Conservation (phyloP, 1,284 basidiomycete species). For the Apiotrichum brassicae region DNA sequence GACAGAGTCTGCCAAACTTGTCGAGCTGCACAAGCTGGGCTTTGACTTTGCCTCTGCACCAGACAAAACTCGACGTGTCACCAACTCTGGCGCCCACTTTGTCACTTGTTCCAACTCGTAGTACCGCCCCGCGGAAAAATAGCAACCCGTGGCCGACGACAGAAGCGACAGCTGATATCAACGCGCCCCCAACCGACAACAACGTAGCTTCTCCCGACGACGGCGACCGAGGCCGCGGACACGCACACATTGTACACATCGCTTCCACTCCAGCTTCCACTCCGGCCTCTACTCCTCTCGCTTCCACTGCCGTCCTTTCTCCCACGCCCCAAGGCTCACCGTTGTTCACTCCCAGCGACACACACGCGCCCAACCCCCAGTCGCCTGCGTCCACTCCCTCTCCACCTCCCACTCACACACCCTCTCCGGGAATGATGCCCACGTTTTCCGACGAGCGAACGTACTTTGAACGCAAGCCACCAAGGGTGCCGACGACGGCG, state of each 20-base stretch:
- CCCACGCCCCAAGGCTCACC: background rate
- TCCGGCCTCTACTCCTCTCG: background rate
- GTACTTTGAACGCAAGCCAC: background rate
- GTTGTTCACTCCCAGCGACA: background rate
- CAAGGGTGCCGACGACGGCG: background rate
- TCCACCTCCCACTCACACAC: background rate
- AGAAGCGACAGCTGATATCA: background rate
- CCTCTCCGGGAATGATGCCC: background rate
- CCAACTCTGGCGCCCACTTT: background rate
- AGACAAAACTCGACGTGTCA: background rate
- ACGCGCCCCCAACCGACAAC: background rate
- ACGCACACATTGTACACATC: background rate
- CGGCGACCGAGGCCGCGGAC: no score
- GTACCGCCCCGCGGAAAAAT: no score
- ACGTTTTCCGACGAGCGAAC: background rate
- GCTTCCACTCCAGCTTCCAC: background rate
- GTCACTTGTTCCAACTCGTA: background rate
- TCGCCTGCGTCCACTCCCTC: background rate
- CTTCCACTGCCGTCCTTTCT: background rate
- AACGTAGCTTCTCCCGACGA: no score
- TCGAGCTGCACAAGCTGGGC: no score
- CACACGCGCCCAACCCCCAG: background rate
- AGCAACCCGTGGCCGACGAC: background rate
- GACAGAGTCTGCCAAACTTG: background rate
- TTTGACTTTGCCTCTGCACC: background rate